These are phyloP conservation scores for Immersiporthe knoxdaviesiana DNA, from an alignment of 2,329 filamentous ascomycete species.

Conservation along the genomic window DNA sequence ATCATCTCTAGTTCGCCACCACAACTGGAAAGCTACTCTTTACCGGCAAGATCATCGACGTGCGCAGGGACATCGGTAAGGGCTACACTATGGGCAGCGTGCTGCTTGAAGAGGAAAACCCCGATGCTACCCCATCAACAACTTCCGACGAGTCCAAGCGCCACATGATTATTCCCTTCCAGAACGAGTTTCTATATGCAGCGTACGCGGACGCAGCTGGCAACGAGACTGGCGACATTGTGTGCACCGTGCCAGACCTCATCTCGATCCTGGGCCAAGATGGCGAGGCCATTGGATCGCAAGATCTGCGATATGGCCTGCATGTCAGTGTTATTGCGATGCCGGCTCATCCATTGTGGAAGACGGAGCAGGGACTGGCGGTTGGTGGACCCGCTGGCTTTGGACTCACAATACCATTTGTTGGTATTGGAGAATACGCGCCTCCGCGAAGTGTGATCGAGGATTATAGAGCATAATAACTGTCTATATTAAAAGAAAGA, in stretches of 20 bases:
- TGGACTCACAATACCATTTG: conserved; percentile 22
- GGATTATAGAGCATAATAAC: conserved; percentile 18
- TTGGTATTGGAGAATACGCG: conserved; percentile 11
- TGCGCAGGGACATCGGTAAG: conserved; percentile 42
- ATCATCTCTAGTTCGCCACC: conserved; percentile 16
- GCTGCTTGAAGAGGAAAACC: conserved; percentile 40
- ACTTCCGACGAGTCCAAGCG: conserved; percentile 30
- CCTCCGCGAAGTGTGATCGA: conserved; percentile 27
- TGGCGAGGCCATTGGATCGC: conserved; percentile 53
- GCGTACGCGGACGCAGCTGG: conserved; percentile 39
- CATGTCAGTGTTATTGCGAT: conserved; percentile 54
- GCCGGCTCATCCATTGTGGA: conserved; percentile 55
- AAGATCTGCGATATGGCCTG: conserved; percentile 55
- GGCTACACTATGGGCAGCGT: conserved; percentile 48
- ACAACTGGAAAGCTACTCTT: conserved; percentile 43
- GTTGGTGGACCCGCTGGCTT: conserved; percentile 24
- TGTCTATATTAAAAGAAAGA: too few relatives aligned
- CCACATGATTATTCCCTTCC: conserved; percentile 46
- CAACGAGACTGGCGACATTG: conserved; percentile 31
- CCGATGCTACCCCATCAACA: conserved; percentile 30
- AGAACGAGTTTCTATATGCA: conserved; percentile 48
- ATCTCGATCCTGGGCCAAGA: conserved; percentile 46
- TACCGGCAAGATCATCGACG: conserved; percentile 46
- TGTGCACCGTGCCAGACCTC: conserved; percentile 38
- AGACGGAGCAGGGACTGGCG: conserved; percentile 37